Percentiles rank a stretch among this genome's conserved stretches.
Evolutionary conservation across 768 basidiomycete species (phyloP).

Genomic region (Saitozyma sp.): DNA sequence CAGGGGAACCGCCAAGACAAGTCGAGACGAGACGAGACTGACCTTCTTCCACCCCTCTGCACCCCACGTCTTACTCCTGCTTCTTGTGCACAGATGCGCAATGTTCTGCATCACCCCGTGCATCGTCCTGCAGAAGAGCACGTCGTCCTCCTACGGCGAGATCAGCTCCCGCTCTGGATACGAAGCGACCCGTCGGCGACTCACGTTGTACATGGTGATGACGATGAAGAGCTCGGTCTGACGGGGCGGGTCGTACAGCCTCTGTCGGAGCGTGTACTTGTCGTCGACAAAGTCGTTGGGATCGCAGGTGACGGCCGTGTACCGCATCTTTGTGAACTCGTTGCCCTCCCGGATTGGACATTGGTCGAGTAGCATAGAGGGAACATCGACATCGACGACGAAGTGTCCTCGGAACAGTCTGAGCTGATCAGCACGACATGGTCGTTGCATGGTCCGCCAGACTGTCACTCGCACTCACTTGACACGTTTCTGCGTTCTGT

Average conservation of each 20-base stretch:
- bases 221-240: constrained; percentile 86
- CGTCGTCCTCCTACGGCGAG: constrained; percentile 65
- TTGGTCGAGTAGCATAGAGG: constrained; percentile 79
- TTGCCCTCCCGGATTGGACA: constrained; percentile 72
- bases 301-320: constrained; percentile 91
- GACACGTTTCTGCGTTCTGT: constrained; percentile 87
- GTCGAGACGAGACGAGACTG: constrained; percentile 1
- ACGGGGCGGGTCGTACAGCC: constrained; percentile 71
- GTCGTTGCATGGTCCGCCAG: not conserved
- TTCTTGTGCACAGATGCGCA: constrained; percentile 79
- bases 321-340: constrained; percentile 92
- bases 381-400: constrained; percentile 79
- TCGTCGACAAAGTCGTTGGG: constrained; percentile 85
- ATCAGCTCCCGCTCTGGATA: constrained; percentile 5
- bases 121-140: constrained; percentile 83
- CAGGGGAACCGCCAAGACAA: too few species aligned
- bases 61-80: constrained; percentile 91
- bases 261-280: constrained; percentile 82
- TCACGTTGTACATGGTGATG: constrained; percentile 92
- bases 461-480: constrained; percentile 57
- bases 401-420: constrained; percentile 85
- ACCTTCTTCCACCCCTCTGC: constrained; percentile 96
- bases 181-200: constrained; percentile 35
- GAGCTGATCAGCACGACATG: constrained; percentile 50
- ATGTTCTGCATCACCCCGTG: constrained; percentile 95